Base-by-base conservation (phyloP, 345 rosid species). In the Melaleuca alternifolia region DNA sequence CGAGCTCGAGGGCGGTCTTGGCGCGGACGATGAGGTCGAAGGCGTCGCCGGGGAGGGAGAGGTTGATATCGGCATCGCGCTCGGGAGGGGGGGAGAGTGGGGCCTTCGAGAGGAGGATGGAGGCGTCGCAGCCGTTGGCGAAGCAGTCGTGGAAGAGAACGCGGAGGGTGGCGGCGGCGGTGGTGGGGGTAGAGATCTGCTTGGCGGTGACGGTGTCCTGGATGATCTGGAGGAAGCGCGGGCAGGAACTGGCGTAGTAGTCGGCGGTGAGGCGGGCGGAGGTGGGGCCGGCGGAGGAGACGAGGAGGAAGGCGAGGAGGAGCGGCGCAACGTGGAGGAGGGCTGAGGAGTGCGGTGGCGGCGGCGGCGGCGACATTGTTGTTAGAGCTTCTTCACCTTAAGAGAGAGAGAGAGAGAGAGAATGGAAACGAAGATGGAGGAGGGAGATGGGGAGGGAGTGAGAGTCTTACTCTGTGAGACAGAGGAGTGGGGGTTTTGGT, bases 11-110 rank as follows among this genome's bases (percentile, higher is more conserved):
- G 6, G 99, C 96, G 24, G 97, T 94, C 91, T 97, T 97, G 86
- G 96, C 97, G 51, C 97, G 89, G 82, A 91, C 89, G 51, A 97
- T 83, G 57, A 96, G 93, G 89, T 97, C 99, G 87, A 96, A 97
- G 41, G 95, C 98, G 85, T 96, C 99, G 0, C 99, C 98, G 1
- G 99, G 96, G 84, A 97, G 98, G 86, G 96, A 93, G 84, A 92
- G 94, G 86, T 97, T 97, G 91, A 93, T 92, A 41, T 95, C 92
- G 12, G 98, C 92, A 86, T 93, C 97, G 10, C 98, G 98, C 85
- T 97, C 98, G 20, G 98, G 96, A 9, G n/a, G 51, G 88, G 93
- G 94, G 93, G 93, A 92, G 26, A 95, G 62, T 5, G 94, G 85
- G 62, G 56, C 92, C 44, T 98, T 93, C 65, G 96, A 88, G 85